phyloP scores from a whole-genome alignment of 768 basidiomycete genomes.

The Leccinum longicurvipes region DNA sequence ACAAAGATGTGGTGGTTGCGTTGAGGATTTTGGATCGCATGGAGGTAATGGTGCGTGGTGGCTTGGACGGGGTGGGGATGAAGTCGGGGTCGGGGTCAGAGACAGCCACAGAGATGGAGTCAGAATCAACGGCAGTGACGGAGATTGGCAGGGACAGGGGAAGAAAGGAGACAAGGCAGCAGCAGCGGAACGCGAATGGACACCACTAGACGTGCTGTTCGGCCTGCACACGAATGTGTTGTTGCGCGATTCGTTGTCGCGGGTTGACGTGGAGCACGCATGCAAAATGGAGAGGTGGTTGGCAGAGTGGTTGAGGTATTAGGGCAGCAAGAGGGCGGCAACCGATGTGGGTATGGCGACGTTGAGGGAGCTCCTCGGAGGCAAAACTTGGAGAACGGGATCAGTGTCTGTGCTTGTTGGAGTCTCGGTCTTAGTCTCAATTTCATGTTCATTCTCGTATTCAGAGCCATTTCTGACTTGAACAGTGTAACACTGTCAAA shows the following conservation, averaged over 20 bases:
- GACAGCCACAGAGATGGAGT: neutral
- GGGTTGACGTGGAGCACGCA: slow-evolving; percentile 28
- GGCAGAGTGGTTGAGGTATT: slow-evolving; percentile 19
- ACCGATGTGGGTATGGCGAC: slow-evolving; percentile 24
- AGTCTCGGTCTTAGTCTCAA: too few species aligned
- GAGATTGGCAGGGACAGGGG: too few species aligned
- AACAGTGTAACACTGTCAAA: too few species aligned
- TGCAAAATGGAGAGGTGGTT: slow-evolving; percentile 31
- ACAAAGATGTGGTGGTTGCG: too few species aligned
- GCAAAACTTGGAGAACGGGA: too few species aligned
- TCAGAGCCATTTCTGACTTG: too few species aligned
- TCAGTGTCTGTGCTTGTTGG: too few species aligned
- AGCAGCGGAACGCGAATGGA: too few species aligned
- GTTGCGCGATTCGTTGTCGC: slow-evolving; percentile 36
- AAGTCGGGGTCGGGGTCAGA: neutral
- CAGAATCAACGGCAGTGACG: neutral
- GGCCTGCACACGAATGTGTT: slow-evolving; percentile 39
- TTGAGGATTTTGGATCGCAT: too few species aligned
- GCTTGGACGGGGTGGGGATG: neutral
- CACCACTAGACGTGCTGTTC: slow-evolving; percentile 16
- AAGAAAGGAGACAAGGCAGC: neutral
- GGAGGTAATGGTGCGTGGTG: too few species aligned
- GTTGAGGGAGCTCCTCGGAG: slow-evolving; percentile 18
- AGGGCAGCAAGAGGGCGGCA: slow-evolving; percentile 16
- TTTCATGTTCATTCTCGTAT: too few species aligned